A percentile compares a stretch with the other conserved stretches of the same genome.
These are phyloP conservation scores for Aspergillus uvarum DNA, from an alignment of 2,329 filamentous ascomycete species.

Conservation along the genomic window DNA sequence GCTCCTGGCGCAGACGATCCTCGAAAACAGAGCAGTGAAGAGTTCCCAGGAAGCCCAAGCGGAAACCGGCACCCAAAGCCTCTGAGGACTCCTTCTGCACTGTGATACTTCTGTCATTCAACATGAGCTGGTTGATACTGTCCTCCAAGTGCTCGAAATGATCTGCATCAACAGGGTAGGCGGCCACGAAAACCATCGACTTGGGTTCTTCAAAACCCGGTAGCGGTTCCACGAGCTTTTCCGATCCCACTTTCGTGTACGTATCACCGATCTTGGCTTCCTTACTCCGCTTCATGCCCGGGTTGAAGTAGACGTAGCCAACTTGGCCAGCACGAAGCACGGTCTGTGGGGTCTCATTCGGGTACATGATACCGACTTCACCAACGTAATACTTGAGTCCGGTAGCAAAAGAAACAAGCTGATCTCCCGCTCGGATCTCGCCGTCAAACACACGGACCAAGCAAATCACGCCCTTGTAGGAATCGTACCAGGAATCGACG, in stretches of 20 bases:
- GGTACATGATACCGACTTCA: constrained; percentile 96
- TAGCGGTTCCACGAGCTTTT: constrained; percentile 73
- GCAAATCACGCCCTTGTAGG: constrained; percentile 88
- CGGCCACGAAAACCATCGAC: constrained; percentile 97
- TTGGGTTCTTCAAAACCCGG: constrained; percentile 97
- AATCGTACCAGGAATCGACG: constrained; percentile 98
- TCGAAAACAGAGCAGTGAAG: constrained; percentile 99
- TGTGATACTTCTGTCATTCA: constrained; percentile 94
- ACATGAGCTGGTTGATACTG: constrained; percentile 86
- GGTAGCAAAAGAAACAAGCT: constrained; percentile 83
- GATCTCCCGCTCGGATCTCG: constrained; percentile 75
- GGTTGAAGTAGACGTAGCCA: constrained; percentile 95
- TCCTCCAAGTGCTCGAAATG: constrained; percentile 87
- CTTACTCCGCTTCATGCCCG: constrained; percentile 94
- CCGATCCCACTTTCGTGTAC: constrained; percentile 77
- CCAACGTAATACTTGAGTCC: constrained; percentile 88
- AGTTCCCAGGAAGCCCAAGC: constrained; percentile 91
- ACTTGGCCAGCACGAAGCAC: constrained; percentile 87
- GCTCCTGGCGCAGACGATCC: constrained; percentile 88
- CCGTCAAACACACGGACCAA: constrained; percentile 92
- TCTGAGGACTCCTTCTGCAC: constrained; percentile 93
- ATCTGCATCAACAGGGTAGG: constrained; percentile 87
- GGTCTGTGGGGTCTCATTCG: constrained; percentile 77
- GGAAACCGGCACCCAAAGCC: constrained; percentile 89
- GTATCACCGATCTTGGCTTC: constrained; percentile 97